phyloP scores from a whole-genome alignment of 2,329 filamentous ascomycete species.

The Cercospora berteroae region DNA sequence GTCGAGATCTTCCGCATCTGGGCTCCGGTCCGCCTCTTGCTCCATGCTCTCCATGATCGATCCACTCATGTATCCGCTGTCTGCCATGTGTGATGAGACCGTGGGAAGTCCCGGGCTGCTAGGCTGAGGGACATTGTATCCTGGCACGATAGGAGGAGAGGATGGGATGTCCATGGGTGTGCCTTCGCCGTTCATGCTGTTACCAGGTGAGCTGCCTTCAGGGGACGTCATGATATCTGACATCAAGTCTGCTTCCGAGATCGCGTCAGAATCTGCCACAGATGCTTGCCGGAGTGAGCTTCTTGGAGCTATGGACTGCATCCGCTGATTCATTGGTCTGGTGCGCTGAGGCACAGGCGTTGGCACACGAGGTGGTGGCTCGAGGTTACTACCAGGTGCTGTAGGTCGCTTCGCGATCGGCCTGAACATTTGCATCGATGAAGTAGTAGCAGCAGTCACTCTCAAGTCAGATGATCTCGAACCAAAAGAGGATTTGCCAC shows the following conservation, averaged over 20 bases:
- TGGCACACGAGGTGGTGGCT: slow-evolving; percentile 72
- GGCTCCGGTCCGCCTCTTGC: slow-evolving; percentile 44
- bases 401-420: slow-evolving; percentile 60
- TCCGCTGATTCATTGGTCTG: slow-evolving; percentile 35
- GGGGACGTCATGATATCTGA: slow-evolving; percentile 49
- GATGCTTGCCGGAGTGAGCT: slow-evolving; percentile 36
- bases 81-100: slow-evolving; percentile 45
- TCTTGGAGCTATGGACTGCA: slow-evolving; percentile 30
- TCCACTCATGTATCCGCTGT: slow-evolving; percentile 83
- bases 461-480: slow-evolving; percentile 67
- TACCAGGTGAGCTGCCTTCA: slow-evolving; percentile 51
- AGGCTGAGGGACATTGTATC: slow-evolving; percentile 44
- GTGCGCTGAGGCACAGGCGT: slow-evolving; percentile 65
- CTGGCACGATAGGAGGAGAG: slow-evolving; percentile 78
- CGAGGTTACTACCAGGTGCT: slow-evolving; percentile 56
- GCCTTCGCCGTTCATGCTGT: slow-evolving; percentile 47
- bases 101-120: slow-evolving; percentile 73
- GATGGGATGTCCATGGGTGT: slow-evolving; percentile 84
- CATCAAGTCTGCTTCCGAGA: slow-evolving; percentile 34
- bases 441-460: slow-evolving; percentile 86
- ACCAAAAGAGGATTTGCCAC: slow-evolving; percentile 70
- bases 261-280: slow-evolving; percentile 33
- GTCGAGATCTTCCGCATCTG: slow-evolving; percentile 41
- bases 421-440: slow-evolving; percentile 79
- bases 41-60: slow-evolving; percentile 68